These are phyloP conservation scores for Lepidium sativum DNA, from an alignment of 345 rosid species.

Conservation along the genomic window DNA sequence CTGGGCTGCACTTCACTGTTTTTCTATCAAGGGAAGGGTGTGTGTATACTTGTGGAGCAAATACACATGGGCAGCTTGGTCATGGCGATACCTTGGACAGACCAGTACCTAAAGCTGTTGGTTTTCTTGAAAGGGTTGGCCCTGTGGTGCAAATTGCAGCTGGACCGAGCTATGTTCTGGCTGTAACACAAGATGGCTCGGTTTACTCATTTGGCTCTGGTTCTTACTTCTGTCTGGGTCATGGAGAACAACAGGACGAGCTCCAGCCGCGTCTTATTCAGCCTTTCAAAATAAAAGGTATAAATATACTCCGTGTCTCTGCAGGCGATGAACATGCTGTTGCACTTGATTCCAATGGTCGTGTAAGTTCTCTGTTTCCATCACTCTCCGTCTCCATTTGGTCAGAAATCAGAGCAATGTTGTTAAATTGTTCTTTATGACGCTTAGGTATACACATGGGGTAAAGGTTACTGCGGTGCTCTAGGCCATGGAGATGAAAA, in stretches of 20 bases:
- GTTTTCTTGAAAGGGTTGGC: slow-evolving; percentile 42
- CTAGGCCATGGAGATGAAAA: slow-evolving; percentile 95
- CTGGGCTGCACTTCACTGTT: slow-evolving; percentile 79
- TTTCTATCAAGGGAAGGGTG: slow-evolving; percentile 77
- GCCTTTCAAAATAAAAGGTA: slow-evolving; percentile 57
- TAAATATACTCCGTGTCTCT: slow-evolving; percentile 79
- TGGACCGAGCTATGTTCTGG: slow-evolving; percentile 79
- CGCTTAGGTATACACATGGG: slow-evolving; percentile 87
- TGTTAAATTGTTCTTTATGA: slow-evolving; percentile 10
- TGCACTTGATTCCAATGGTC: slow-evolving; percentile 91
- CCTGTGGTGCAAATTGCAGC: slow-evolving; percentile 77
- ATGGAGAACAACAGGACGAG: slow-evolving; percentile 91
- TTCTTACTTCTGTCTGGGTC: slow-evolving; percentile 88
- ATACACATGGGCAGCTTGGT: slow-evolving; percentile 86
- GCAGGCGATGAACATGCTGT: slow-evolving; percentile 97
- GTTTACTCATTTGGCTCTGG: slow-evolving; percentile 94
- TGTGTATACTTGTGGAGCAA: slow-evolving; percentile 72
- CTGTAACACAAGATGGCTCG: slow-evolving; percentile 55
- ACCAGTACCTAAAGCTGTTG: slow-evolving; percentile 62
- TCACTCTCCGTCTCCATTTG: neutral
- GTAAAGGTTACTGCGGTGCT: slow-evolving; percentile 97
- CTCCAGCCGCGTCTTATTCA: slow-evolving; percentile 68
- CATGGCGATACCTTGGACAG: slow-evolving; percentile 81
- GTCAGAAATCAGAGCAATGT: neutral
- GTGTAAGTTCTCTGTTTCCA: slow-evolving; percentile 37